These are phyloP conservation scores for Aspergillus quadrilineatus DNA, from an alignment of 2,329 filamentous ascomycete species.

Conservation along the genomic window DNA sequence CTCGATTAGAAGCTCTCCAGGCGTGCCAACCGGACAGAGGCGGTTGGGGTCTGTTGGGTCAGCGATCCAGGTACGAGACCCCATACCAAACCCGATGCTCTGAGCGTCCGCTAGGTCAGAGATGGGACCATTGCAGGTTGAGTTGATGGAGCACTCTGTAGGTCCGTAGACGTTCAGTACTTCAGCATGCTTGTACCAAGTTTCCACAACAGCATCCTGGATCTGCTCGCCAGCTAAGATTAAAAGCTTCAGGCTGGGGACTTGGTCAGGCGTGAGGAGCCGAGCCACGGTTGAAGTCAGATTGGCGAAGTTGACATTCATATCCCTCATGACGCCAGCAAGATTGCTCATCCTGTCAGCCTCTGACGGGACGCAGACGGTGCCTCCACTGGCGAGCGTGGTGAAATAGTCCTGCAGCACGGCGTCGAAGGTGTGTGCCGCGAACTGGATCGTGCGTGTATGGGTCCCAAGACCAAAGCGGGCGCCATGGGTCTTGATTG, in stretches of 20 bases:
- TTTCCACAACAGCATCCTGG: background rate
- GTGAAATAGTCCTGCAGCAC: background rate
- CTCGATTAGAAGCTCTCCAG: background rate
- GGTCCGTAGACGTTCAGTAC: background rate
- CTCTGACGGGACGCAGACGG: background rate
- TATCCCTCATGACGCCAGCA: background rate
- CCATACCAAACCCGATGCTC: background rate
- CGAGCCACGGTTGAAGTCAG: background rate
- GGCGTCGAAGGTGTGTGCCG: background rate
- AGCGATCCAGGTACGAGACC: background rate
- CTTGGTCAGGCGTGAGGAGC: background rate
- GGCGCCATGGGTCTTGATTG: background rate
- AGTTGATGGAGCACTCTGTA: background rate
- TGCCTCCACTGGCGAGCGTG: background rate
- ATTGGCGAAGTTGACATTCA: background rate
- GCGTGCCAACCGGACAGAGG: background rate
- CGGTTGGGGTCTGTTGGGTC: background rate
- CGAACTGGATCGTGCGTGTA: background rate
- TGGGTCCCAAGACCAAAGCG: background rate
- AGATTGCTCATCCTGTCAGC: background rate
- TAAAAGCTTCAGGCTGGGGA: background rate
- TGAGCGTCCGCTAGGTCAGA: background rate
- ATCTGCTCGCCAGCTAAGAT: background rate
- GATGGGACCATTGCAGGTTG: background rate
- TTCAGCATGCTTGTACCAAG: background rate